A percentile compares a stretch with the other conserved stretches of the same genome.
phyloP scores from a whole-genome alignment of 306 rosid species.

The Datisca glomerata region DNA sequence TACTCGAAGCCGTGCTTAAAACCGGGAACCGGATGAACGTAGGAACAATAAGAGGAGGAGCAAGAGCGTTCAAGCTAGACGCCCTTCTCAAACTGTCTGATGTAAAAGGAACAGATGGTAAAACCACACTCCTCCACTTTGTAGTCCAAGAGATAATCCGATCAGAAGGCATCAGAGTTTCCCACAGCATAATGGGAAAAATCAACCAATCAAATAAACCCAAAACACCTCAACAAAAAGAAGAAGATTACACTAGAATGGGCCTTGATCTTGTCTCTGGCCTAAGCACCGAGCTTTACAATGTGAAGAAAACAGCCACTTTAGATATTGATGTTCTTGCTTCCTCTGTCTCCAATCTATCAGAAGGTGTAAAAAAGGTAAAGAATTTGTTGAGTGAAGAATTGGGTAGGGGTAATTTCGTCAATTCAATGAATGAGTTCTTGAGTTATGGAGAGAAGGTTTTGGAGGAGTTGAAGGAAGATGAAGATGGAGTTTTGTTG shows the following conservation, averaged over 20 bases:
- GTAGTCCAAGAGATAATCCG: slow-evolving; percentile 86
- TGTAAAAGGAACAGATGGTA: slow-evolving; percentile 88
- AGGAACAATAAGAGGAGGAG: slow-evolving; percentile 94
- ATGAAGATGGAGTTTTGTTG: slow-evolving; percentile 49
- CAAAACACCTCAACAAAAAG: slow-evolving; percentile 58
- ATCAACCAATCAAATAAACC: slow-evolving; percentile 48
- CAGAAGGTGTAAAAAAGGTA: slow-evolving; percentile 42
- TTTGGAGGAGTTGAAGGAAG: slow-evolving; percentile 46
- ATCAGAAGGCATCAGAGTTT: slow-evolving; percentile 66
- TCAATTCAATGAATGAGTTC: slow-evolving; percentile 33
- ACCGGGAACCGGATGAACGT: slow-evolving; percentile 97
- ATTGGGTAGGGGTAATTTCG: slow-evolving; percentile 28
- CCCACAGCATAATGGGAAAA: slow-evolving; percentile 92
- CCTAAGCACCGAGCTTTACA: slow-evolving; percentile 72
- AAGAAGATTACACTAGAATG: slow-evolving; percentile 74
- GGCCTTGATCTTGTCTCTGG: slow-evolving; percentile 86
- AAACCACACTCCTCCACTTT: slow-evolving; percentile 81
- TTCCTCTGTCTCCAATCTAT: slow-evolving; percentile 48
- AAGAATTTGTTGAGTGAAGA: slow-evolving; percentile 32
- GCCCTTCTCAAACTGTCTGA: slow-evolving; percentile 87
- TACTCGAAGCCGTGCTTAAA: slow-evolving; percentile 85
- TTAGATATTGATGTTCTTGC: slow-evolving; percentile 77
- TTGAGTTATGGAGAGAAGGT: slow-evolving; percentile 35
- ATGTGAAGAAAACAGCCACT: slow-evolving; percentile 78
- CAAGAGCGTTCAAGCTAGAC: slow-evolving; percentile 80